phyloP scores from a whole-genome alignment of 192 early-diverging fungal genomes.

The Coemansia sp. region DNA sequence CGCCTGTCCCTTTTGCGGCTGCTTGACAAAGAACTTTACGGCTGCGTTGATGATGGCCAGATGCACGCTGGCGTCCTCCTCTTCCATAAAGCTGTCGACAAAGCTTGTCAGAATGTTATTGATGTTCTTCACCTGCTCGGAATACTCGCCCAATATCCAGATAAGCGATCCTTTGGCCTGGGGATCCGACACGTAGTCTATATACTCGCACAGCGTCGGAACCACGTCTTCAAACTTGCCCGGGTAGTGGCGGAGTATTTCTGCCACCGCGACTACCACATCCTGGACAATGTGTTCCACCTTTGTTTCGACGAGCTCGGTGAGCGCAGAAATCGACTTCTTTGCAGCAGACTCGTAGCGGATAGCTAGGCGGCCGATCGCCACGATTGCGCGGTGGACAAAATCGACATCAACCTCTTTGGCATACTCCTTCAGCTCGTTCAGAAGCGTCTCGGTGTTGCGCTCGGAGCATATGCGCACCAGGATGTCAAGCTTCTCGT shows the following conservation, averaged over 20 bases:
- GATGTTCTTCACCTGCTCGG: conserved; percentile 83
- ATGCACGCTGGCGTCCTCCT: conserved; percentile 86
- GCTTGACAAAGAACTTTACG: conserved; percentile 94
- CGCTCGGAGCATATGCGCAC: conserved; percentile 81
- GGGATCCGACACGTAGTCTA: conserved; percentile 87
- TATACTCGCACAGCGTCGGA: conserved; percentile 82
- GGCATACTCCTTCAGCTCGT: conserved; percentile 95
- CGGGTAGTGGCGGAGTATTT: conserved; percentile 95
- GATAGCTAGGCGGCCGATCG: conserved; percentile 91
- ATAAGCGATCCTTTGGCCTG: conserved; percentile 87
- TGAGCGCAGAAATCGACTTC: conserved; percentile 78
- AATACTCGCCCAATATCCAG: conserved; percentile 98
- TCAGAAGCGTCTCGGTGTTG: conserved; percentile 89
- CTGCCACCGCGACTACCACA: conserved; percentile 87
- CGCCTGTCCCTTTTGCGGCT: conserved; percentile 78
- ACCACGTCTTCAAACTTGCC: conserved; percentile 81
- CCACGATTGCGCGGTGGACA: conserved; percentile 82
- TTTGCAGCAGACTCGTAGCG: conserved; percentile 87
- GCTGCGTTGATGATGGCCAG: conserved; percentile 85
- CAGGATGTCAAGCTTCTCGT: conserved; percentile 93
- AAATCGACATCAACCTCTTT: conserved; percentile 98
- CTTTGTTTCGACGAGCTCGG: conserved; percentile 88
- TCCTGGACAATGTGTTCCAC: conserved; percentile 92
- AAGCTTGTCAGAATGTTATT: conserved; percentile 72
- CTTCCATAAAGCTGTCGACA: conserved; percentile 79